Evolutionary conservation across 768 basidiomycete genomes (phyloP).

Genomic region (Tulasnella sp.): DNA sequence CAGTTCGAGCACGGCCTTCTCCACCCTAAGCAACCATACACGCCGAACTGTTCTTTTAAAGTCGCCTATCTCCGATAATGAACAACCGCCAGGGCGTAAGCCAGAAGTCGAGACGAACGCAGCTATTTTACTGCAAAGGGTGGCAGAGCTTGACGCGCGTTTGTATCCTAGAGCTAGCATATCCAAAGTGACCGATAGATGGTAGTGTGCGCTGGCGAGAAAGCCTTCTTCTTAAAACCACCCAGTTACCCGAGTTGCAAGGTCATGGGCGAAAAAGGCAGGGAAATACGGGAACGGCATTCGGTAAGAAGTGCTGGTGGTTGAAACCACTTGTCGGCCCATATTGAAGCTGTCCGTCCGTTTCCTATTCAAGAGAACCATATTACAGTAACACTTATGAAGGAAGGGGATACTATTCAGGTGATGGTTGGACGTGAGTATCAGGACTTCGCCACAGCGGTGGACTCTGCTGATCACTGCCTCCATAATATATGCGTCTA

Average conservation of each 20-base stretch:
- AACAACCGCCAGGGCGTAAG: conserved; percentile 2
- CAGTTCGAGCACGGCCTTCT: background rate
- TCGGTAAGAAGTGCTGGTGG: too few species aligned
- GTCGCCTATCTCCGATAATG: background rate
- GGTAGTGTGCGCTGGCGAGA: too few species aligned
- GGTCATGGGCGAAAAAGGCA: too few species aligned
- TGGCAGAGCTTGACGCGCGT: background rate
- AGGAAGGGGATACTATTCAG: conserved; percentile 84
- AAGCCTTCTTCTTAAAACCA: conserved; percentile 59
- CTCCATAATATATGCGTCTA: too few species aligned
- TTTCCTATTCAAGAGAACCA: conserved; percentile 72
- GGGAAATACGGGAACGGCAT: conserved; percentile 41
- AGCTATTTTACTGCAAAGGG: conserved; percentile 20
- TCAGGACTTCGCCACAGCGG: too few species aligned
- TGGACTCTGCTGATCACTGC: too few species aligned
- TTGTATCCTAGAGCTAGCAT: background rate
- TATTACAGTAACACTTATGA: conserved; percentile 80
- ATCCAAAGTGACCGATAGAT: conserved; percentile 40
- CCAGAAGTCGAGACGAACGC: conserved; percentile 22
- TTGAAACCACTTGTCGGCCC: too few species aligned
- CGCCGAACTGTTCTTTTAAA: background rate
- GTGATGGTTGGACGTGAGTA: conserved; percentile 61
- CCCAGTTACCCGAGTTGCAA: conserved; percentile 87
- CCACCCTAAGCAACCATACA: background rate
- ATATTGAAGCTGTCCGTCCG: too few species aligned